Base-by-base conservation (phyloP, 805 yeast species). In the Lipomyces yamanashiensis region DNA sequence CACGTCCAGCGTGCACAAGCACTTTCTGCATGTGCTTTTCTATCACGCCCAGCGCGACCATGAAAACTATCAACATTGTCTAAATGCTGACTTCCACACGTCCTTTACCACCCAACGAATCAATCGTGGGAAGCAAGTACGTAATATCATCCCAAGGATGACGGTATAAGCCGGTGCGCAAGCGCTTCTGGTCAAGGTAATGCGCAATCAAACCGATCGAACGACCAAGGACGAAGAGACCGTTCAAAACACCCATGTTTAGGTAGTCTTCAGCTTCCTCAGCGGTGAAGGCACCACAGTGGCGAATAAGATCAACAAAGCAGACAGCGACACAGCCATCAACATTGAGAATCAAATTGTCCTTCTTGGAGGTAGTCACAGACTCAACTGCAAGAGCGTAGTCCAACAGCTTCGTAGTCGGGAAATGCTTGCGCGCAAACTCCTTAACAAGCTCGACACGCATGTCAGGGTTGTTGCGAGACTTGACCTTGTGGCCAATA, bases 91-190 rank as follows among this genome's bases (percentile, higher is more conserved):
- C 67, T 39, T 63, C 67, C 7, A 63, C 67, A 17, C 67, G 57
- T n/a, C 48, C 45, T 44, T 34, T 41, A 36, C 63, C 63, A 39
- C 67, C 64, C 53, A 63, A 37, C 47, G 63, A 56, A 17, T 63
- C 63, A 28, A 52, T 54, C 7, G 61, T 56, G 9, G 68, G 68
- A 15, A 65, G 58, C 55, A 65, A 37, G 51, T 79, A 79, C 61
- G 82, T 79, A 69, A 79, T 79, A 64, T 79, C 82, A 65, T 79
- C 82, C 82, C 82, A 80, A 15, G 82, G 82, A 68, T 79, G 82
- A 57, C 82, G 74, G 76, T 79, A 79, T 36, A 79, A 73, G 36
- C 82, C 82, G 51, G 82, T 79, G 73, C 78, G 76, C 70, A 79
- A 75, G 54, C 82, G 74, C 80, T 79, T 79, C 74, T 79, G 82